Base-by-base conservation (phyloP, 495 filamentous ascomycete genomes). In the Lophiostoma macrostomum region DNA sequence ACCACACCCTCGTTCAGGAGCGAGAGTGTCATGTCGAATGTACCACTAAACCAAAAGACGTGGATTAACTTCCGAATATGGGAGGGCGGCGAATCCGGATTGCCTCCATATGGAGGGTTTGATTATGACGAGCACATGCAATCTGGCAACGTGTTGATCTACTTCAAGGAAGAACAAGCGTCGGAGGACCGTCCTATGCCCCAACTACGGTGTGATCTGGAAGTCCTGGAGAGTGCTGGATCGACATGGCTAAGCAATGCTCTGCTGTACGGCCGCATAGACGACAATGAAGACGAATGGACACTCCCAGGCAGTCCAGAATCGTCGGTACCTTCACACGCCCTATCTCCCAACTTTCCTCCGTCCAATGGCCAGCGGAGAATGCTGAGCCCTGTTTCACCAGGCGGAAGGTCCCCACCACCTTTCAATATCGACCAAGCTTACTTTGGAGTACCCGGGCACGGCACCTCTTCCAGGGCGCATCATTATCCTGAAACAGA, bases 101-200 rank as follows among this genome's bases (percentile, higher is more conserved):
- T 53, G 5, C 45, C 28, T 5, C 60, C 60, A 6, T 64, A 64
- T 39, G 54, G 60, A 14, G 60, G 60, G 10, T 64, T 59, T 24
- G 46, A 64, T n/a, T 59, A 38, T 43, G 64, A 67, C 25, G 53
- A 56, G 20, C 51, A 64, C 18, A 58, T 67, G 61, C 36, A 64
- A 39, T 36, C 14, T 35, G 64, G 64, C 3, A 63, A 61, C 34
- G 65, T 64, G 3, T 34, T 64, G n/a, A 49, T 67, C 10, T 67
- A 54, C 40, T 67, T 67, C 45, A 64, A 53, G 25, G 64, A 64
- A 22, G 57, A 67, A 40, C 63, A 59, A 25, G 20, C 39, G 14
- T 42, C 50, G 4, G 49, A 62, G n/a, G 58, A 61, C 12, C 46
- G 59, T 1, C 53, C 64, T 0, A 19, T 45, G 16, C 64, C 64